Percentiles rank a stretch among this genome's conserved stretches.
phyloP scores from a whole-genome alignment of 176 grass and related monocot genomes.

The Oryza glumipatula region DNA sequence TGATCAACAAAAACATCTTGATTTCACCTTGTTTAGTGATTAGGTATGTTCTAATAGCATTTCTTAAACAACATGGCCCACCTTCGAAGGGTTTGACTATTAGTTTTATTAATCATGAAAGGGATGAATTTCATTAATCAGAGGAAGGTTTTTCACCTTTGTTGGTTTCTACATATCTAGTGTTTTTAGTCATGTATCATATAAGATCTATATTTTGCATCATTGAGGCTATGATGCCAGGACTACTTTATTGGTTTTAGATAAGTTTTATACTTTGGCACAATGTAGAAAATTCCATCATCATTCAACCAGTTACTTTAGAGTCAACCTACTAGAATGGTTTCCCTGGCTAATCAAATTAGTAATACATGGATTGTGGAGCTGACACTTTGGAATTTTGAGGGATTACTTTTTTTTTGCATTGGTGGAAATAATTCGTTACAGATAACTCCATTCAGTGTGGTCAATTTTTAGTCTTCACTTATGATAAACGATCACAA shows the following conservation, averaged over 20 bases:
- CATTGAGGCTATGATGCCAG: neutral
- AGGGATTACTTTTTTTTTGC: constrained; percentile 34
- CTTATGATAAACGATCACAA: constrained; percentile 42
- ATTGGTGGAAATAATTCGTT: constrained; percentile 76
- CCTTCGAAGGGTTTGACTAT: too few species aligned
- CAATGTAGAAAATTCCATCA: constrained; percentile 64
- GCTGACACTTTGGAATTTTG: constrained; percentile 36
- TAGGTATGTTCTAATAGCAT: neutral
- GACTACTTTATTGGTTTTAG: neutral
- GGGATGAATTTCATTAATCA: too few species aligned
- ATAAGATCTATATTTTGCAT: neutral
- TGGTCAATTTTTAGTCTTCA: constrained; percentile 70
- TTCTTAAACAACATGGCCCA: too few species aligned
- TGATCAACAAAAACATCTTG: neutral
- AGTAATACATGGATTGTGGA: constrained; percentile 55
- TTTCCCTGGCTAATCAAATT: constrained; percentile 59
- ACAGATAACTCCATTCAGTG: constrained; percentile 53
- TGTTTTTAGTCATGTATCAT: constrained; percentile 2
- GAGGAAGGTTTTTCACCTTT: neutral
- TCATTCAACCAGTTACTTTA: constrained; percentile 54
- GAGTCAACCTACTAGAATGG: constrained; percentile 40
- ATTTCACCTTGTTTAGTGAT: neutral
- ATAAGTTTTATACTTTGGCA: neutral
- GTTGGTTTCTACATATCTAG: neutral
- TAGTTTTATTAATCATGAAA: too few species aligned